Evolutionary conservation across 1,284 basidiomycete species (phyloP).

Genomic region (Microstroma glucosiphilum): DNA sequence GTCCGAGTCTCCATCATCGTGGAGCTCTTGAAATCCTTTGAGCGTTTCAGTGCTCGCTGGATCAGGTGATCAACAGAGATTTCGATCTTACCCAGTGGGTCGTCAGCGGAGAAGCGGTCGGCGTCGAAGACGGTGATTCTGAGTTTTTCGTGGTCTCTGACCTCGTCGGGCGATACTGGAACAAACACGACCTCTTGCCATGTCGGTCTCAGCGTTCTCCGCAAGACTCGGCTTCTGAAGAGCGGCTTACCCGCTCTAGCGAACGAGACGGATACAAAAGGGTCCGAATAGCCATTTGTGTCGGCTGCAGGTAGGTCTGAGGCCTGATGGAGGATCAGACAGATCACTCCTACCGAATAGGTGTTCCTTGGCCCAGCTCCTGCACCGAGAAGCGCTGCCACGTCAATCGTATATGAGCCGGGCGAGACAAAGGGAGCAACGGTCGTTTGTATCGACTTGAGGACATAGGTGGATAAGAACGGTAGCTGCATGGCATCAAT

Average conservation of each 20-base stretch:
- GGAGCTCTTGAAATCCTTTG: slow-evolving; percentile 8
- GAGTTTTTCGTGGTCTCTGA: slow-evolving; percentile 35
- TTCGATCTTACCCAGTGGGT: slow-evolving; percentile 43
- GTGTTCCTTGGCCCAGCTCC: slow-evolving; percentile 38
- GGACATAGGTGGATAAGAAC: slow-evolving; percentile 38
- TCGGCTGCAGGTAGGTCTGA: slow-evolving; percentile 37
- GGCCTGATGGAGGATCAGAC: slow-evolving; percentile 37
- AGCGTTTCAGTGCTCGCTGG: slow-evolving; percentile 6
- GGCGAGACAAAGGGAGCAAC: slow-evolving; percentile 41
- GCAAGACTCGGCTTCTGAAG: slow-evolving; percentile 33
- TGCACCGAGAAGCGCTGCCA: slow-evolving; percentile 31
- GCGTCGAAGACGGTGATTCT: slow-evolving; percentile 40
- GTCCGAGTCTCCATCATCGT: slow-evolving; percentile 32
- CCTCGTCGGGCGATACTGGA: slow-evolving; percentile 37
- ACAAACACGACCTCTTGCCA: slow-evolving; percentile 42
- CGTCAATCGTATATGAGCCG: slow-evolving; percentile 37
- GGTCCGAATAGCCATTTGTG: slow-evolving; percentile 37
- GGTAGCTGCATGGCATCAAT: slow-evolving; percentile 48
- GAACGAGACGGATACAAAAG: slow-evolving; percentile 38
- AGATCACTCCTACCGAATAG: slow-evolving; percentile 37
- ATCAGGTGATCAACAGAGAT: slow-evolving; percentile 35
- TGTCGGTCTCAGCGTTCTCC: slow-evolving; percentile 29
- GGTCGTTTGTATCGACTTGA: slow-evolving; percentile 36
- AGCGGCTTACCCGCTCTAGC: slow-evolving; percentile 38
- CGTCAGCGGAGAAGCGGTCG: slow-evolving; percentile 45